A percentile compares a stretch with the other conserved stretches of the same genome.
These are phyloP conservation scores for Silene uniflora DNA, from an alignment of 148 eudicot species.

Conservation along the genomic window DNA sequence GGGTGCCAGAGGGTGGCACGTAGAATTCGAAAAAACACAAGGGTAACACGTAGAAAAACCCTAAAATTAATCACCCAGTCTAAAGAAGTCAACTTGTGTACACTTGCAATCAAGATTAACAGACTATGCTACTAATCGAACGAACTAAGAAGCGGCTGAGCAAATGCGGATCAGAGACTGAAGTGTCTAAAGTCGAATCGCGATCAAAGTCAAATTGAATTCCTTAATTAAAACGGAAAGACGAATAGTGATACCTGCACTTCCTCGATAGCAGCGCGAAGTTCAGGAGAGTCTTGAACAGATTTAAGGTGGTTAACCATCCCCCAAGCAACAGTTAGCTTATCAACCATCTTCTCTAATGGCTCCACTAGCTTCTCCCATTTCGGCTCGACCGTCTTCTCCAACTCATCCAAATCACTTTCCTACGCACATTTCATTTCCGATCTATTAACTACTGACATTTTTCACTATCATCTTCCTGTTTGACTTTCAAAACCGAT, in stretches of 20 bases:
- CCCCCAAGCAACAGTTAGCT: conserved; percentile 78
- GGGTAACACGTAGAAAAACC: no score
- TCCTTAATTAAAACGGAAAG: no score
- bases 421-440: conserved; percentile 38
- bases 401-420: conserved; percentile 68
- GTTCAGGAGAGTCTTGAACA: conserved; percentile 74
- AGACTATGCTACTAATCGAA: no score
- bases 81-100: no score
- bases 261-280: conserved; percentile 97
- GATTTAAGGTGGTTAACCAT: conserved; percentile 87
- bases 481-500: background rate
- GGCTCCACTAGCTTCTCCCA: conserved; percentile 97
- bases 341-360: conserved; percentile 72
- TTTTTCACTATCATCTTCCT: background rate
- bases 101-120: background rate
- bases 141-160: no score
- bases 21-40: no score
- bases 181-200: no score
- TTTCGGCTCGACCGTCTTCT: conserved; percentile 72
- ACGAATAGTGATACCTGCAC: conserved; percentile 56
- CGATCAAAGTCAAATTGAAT: no score
- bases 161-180: no score
- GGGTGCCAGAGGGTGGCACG: no score
- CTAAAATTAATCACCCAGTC: no score
- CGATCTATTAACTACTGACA: background rate